Percentiles rank a stretch among this genome's conserved stretches.
phyloP scores from a whole-genome alignment of 2,329 filamentous ascomycete species.

The Triangularia setosa region DNA sequence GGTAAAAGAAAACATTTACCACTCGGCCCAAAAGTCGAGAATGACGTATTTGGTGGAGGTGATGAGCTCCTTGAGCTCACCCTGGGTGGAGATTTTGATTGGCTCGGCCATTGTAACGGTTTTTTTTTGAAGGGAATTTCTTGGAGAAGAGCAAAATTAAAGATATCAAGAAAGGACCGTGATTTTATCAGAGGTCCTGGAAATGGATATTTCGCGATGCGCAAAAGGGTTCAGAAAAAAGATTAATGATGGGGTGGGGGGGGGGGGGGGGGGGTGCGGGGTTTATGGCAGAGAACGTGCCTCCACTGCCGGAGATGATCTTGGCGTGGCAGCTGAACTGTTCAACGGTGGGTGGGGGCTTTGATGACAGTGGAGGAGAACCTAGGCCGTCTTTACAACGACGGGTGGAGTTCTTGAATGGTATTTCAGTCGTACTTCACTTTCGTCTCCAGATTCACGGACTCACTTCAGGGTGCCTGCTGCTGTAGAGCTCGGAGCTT shows the following conservation, averaged over 20 bases:
- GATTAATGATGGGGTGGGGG: not conserved
- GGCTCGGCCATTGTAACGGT: slow-evolving; percentile 18
- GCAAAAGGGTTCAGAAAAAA: not conserved
- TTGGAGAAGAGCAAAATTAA: not conserved
- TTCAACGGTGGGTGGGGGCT: too few relatives aligned
- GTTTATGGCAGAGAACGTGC: not conserved
- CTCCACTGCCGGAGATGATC: not conserved
- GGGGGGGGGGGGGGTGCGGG: too few relatives aligned
- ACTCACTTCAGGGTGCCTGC: too few relatives aligned
- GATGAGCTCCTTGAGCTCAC: slow-evolving; percentile 38
- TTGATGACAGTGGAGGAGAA: too few relatives aligned
- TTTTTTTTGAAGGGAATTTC: not conserved
- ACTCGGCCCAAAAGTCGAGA: slow-evolving; percentile 49
- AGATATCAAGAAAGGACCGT: not conserved
- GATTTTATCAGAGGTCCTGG: not conserved
- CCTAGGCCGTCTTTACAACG: too few relatives aligned
- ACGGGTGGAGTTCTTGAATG: too few relatives aligned
- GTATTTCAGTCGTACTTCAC: too few relatives aligned
- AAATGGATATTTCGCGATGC: not conserved
- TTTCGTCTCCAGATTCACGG: too few relatives aligned
- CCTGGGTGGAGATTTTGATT: slow-evolving; percentile 8
- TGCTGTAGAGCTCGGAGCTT: not conserved
- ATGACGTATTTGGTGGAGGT: slow-evolving; percentile 39
- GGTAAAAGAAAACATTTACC: slow-evolving; percentile 27
- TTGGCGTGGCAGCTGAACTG: not conserved